A percentile compares a stretch with the other conserved stretches of the same genome.
phyloP scores from a whole-genome alignment of 73 alveolate species.

The Stentor coeruleus region DNA sequence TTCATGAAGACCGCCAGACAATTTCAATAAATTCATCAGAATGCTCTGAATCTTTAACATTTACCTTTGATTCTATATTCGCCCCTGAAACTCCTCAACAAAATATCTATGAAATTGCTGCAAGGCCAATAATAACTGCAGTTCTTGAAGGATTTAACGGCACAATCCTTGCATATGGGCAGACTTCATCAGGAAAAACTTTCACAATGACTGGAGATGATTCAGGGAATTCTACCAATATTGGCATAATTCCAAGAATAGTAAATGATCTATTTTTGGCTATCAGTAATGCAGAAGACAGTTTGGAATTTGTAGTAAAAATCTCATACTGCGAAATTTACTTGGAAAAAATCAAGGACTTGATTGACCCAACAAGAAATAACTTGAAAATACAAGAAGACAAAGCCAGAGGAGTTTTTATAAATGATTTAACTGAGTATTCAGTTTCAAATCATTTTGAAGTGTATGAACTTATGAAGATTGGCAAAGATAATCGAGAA shows the following conservation, averaged over 20 bases:
- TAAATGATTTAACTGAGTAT: slow-evolving; percentile 88
- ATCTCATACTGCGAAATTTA: slow-evolving; percentile 86
- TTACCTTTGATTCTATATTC: not conserved
- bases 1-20: not conserved
- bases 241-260: not conserved
- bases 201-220: slow-evolving; percentile 87
- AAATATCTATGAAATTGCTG: not conserved
- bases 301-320: slow-evolving; percentile 55
- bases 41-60: not conserved
- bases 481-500: slow-evolving; percentile 88
- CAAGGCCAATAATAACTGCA: slow-evolving; percentile 49
- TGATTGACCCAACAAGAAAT: slow-evolving; percentile 76
- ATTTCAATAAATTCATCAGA: not conserved
- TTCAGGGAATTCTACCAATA: not conserved
- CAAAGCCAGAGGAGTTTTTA: slow-evolving; percentile 90
- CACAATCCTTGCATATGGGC: slow-evolving; percentile 94
- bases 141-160: slow-evolving; percentile 92
- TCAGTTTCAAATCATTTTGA: slow-evolving; percentile 84
- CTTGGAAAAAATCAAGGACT: slow-evolving; percentile 84
- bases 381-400: slow-evolving; percentile 88
- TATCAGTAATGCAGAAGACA: not conserved
- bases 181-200: slow-evolving; percentile 96
- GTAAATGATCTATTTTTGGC: not conserved
- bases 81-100: not conserved
- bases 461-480: slow-evolving; percentile 85